Evolutionary conservation across 495 filamentous ascomycete genomes (phyloP).

Genomic region (Coniosporium apollinis): DNA sequence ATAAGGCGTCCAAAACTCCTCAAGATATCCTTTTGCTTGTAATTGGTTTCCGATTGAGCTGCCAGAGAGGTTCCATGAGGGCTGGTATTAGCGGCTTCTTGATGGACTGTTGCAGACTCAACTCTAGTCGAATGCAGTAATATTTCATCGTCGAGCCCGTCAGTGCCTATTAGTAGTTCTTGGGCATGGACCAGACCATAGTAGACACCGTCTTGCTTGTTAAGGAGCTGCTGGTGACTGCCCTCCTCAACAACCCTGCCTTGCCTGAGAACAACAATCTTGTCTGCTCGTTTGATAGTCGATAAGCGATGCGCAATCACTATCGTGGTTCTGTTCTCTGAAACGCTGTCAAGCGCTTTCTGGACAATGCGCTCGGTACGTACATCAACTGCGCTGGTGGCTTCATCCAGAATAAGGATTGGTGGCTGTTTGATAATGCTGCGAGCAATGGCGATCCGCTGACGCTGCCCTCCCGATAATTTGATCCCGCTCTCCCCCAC

Average conservation of each 20-base stretch:
- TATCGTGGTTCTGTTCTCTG: constrained; percentile 19
- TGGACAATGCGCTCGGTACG: constrained; percentile 57
- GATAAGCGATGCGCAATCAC: constrained; percentile 42
- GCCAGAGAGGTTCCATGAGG: too few relatives aligned
- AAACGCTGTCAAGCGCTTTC: constrained; percentile 33
- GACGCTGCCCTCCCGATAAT: constrained; percentile 58
- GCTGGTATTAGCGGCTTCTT: too few relatives aligned
- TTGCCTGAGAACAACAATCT: constrained; percentile 47
- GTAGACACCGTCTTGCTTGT: constrained; percentile 7
- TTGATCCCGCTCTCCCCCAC: constrained; percentile 50
- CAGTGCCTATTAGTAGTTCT: too few relatives aligned
- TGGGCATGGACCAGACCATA: too few relatives aligned
- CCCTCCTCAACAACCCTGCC: constrained; percentile 50
- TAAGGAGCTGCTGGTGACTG: constrained; percentile 39
- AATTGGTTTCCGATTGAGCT: too few relatives aligned
- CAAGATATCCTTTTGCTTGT: too few relatives aligned
- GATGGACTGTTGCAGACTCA: too few relatives aligned
- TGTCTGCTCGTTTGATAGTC: constrained; percentile 53
- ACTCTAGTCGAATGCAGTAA: too few relatives aligned
- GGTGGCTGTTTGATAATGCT: constrained; percentile 31
- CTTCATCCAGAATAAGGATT: constrained; percentile 39
- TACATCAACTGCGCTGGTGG: constrained; percentile 36
- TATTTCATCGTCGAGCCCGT: too few relatives aligned
- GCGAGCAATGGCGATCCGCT: constrained; percentile 62
- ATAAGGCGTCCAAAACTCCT: too few relatives aligned